Evolutionary conservation across 257 asterid species (phyloP).

Genomic region (Nicotiana sylvestris): DNA sequence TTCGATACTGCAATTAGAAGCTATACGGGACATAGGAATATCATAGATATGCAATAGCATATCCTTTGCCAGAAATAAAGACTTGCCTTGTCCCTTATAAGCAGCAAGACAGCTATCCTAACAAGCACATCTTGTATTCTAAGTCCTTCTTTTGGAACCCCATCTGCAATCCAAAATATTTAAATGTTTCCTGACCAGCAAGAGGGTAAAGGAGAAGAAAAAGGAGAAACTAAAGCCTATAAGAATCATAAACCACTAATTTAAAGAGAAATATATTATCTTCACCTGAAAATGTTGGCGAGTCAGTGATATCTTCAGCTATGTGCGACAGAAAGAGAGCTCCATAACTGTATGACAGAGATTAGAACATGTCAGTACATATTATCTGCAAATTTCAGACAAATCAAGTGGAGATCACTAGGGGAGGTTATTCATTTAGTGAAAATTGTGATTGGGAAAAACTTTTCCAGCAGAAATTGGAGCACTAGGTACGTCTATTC

Average conservation of each 20-base stretch:
- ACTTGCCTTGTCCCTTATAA: conserved; percentile 77
- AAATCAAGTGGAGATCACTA: no score
- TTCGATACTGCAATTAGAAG: not conserved
- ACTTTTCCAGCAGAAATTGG: not conserved
- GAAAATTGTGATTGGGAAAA: not conserved
- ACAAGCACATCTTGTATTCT: conserved; percentile 84
- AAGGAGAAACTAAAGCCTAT: conserved; percentile 8
- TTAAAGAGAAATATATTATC: conserved; percentile 11
- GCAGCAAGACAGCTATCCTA: conserved; percentile 66
- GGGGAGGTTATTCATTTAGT: no score
- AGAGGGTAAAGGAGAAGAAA: conserved; percentile 19
- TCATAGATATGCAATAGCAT: not conserved
- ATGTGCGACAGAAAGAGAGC: conserved; percentile 69
- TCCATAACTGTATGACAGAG: conserved; percentile 59
- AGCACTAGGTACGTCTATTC: not conserved
- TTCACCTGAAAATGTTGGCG: conserved; percentile 81
- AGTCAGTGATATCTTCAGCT: conserved; percentile 58
- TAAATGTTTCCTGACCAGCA: conserved; percentile 17
- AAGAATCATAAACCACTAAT: not conserved
- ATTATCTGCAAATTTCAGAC: not conserved
- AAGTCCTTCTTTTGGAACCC: conserved; percentile 97
- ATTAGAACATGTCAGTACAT: not conserved
- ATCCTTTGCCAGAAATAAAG: not conserved
- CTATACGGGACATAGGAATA: not conserved
- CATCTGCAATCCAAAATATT: conserved; percentile 55